Conservation (phyloP, 2,329 filamentous ascomycete species). For the Paraconiothyrium brasiliense region DNA sequence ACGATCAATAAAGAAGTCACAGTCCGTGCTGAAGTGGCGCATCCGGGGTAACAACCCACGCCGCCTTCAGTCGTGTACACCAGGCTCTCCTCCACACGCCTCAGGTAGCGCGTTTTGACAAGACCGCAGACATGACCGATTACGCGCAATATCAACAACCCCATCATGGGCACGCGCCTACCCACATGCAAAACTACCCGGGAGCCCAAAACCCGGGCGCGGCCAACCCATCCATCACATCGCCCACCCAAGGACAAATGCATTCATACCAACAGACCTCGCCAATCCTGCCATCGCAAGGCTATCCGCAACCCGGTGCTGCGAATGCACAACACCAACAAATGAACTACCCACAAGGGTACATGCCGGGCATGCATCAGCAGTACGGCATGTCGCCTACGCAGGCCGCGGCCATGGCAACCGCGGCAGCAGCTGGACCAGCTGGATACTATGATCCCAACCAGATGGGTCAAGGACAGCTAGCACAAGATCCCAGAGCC, state of each 20-base stretch:
- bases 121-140: constrained; percentile 53
- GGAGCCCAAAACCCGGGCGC: constrained; percentile 47
- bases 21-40: constrained; percentile 45
- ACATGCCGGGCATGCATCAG: constrained; percentile 76
- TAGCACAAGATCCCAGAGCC: constrained; percentile 63
- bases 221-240: constrained; percentile 67
- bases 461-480: constrained; percentile 72
- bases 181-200: constrained; percentile 52
- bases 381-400: constrained; percentile 81
- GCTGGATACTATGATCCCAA: constrained; percentile 67
- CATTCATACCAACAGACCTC: constrained; percentile 72
- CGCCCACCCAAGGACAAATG: constrained; percentile 69
- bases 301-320: constrained; percentile 70
- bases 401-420: constrained; percentile 92
- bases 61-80: constrained; percentile 37
- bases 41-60: constrained; percentile 43
- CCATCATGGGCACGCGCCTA: constrained; percentile 56
- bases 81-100: constrained; percentile 33
- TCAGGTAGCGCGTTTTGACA: constrained; percentile 30
- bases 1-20: constrained; percentile 26
- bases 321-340: constrained; percentile 71
- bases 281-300: constrained; percentile 81
- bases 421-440: constrained; percentile 88
- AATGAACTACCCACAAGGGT: constrained; percentile 83
- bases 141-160: constrained; percentile 60